A percentile compares a stretch with the other conserved stretches of the same genome.
phyloP scores from a whole-genome alignment of 2,329 filamentous ascomycete genomes.

The Blumeria hordei region DNA sequence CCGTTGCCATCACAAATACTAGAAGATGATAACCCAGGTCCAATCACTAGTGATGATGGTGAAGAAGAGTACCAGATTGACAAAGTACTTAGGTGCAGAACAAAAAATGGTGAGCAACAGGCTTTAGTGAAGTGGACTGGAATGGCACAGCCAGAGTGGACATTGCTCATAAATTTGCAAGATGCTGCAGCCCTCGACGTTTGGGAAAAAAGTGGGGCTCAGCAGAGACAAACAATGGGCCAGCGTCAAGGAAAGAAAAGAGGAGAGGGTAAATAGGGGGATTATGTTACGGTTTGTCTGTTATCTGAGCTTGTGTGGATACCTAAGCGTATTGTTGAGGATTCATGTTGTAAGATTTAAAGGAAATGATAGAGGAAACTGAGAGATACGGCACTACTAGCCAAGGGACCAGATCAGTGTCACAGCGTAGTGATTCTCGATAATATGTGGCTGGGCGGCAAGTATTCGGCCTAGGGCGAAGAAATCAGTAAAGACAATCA shows the following conservation, averaged over 20 bases:
- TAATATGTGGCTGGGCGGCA: too few relatives aligned
- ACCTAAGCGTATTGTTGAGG: too few relatives aligned
- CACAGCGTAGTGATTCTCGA: too few relatives aligned
- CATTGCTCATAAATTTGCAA: neutral
- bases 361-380: too few relatives aligned
- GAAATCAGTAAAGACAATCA: too few relatives aligned
- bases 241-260: neutral
- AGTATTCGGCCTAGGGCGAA: too few relatives aligned
- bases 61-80: neutral
- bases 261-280: neutral
- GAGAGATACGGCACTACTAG: too few relatives aligned
- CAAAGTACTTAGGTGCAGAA: neutral
- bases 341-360: too few relatives aligned
- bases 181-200: neutral
- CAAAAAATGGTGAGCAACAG: neutral
- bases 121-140: neutral
- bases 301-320: too few relatives aligned
- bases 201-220: neutral
- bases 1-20: neutral
- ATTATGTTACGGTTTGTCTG: neutral
- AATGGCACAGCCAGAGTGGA: neutral
- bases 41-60: neutral
- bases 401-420: too few relatives aligned
- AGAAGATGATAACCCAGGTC: neutral
- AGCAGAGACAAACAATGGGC: neutral